Base-by-base conservation (phyloP, 2,329 filamentous ascomycete species). In the Pseudocercospora cruenta region DNA sequence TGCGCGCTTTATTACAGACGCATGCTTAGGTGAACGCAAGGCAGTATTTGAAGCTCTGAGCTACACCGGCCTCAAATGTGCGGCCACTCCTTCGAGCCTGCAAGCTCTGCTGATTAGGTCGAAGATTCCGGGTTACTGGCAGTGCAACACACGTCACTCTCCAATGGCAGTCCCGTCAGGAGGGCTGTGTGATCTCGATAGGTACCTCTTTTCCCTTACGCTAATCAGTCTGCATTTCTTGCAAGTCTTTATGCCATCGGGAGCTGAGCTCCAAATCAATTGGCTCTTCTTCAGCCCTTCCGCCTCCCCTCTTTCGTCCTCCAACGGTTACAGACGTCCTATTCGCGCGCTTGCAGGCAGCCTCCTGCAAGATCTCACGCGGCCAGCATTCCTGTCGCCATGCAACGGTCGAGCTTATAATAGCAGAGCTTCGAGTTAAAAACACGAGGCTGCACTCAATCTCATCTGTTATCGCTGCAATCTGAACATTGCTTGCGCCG, bases 341-440 rank as follows among this genome's bases (percentile, higher is more conserved):
- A 39, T 39, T 24, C 16, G 2, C 26, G 31, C 31, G 54, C 54
- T 36, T 31, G 16, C 22, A 36, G 21, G 33, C 33, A 8, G 8
- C 33, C 33, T 36, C 14, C 24, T 19, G 53, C 53, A 16, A 57
- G 53, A 57, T 31, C 51, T 39, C 54, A 58, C 54, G 54, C 55
- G 31, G 55, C 28, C 55, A 58, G 22, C 55, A 31, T 58, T 39
- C 31, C 31, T 58, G 3, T 43, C 28, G 31, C 53, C 55, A 58
- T 58, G 55, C 55, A 58, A 31, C 55, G 12, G 31, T 21, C n/a
- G 55, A 43, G 55, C 55, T 58, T 58, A 58, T 58, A 58, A 39
- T 58, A 58, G 55, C 55, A 21, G 31, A 39, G 55, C 55, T 36
- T 39, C 55, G 55, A 58, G 54, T 58, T 36, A 39, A 33, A 58